phyloP scores from a whole-genome alignment of 202 grass and related monocot genomes.

The Brachypodium distachyon region DNA sequence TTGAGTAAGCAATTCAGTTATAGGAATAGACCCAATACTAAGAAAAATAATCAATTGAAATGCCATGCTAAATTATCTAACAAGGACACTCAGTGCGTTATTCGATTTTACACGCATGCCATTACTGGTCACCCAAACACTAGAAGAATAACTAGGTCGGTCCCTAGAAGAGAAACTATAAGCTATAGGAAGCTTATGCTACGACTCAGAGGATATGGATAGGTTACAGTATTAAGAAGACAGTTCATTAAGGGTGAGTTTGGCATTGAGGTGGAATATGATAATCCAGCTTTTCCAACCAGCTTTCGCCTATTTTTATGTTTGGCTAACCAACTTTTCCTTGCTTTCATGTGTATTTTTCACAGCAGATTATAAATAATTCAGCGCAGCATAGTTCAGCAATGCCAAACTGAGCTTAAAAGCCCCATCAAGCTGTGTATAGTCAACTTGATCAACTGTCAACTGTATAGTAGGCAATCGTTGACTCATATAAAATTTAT shows the following conservation, averaged over 20 bases:
- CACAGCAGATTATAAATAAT: too few relatives aligned
- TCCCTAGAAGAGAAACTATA: neutral
- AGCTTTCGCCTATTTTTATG: too few relatives aligned
- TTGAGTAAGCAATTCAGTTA: neutral
- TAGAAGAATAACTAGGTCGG: neutral
- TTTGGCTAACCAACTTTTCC: too few relatives aligned
- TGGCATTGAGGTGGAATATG: too few relatives aligned
- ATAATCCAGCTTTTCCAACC: too few relatives aligned
- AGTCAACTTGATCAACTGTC: neutral
- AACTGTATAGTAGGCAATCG: neutral
- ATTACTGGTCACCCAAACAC: neutral
- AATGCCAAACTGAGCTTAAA: too few relatives aligned
- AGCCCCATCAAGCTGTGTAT: neutral
- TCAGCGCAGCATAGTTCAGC: too few relatives aligned
- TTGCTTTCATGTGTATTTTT: too few relatives aligned
- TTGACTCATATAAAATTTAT: constrained; percentile 21
- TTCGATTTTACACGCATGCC: neutral
- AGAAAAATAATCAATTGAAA: neutral
- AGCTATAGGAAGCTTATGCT: neutral
- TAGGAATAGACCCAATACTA: neutral
- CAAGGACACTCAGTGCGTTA: neutral
- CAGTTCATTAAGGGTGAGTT: too few relatives aligned
- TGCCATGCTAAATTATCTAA: neutral
- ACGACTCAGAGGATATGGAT: neutral
- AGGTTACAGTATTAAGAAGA: neutral